Evolutionary conservation across 108 stramenopile species (phyloP).

Genomic region (Hondaea fermentalgiana): DNA sequence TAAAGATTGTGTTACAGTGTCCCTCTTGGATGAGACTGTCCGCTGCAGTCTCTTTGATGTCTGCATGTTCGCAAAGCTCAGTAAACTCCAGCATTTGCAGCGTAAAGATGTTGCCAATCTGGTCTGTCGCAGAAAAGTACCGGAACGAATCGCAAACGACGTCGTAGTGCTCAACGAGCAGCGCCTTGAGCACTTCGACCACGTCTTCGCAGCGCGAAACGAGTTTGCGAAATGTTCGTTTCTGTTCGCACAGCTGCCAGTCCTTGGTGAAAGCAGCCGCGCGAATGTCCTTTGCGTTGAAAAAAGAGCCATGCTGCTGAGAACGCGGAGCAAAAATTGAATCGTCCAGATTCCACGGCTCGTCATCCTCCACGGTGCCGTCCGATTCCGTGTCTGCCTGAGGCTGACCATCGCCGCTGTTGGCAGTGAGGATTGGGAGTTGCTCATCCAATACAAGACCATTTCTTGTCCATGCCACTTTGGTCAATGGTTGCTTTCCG

Average conservation of each 20-base stretch:
- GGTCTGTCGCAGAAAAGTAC: neutral
- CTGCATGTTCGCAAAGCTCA: neutral
- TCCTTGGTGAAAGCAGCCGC: neutral
- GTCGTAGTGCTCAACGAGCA: neutral
- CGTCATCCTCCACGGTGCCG: neutral
- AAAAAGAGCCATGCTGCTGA: neutral
- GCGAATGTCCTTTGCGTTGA: neutral
- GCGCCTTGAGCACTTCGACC: neutral
- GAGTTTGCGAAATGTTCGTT: neutral
- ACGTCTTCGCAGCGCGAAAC: neutral
- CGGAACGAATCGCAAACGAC: neutral
- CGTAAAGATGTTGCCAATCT: neutral
- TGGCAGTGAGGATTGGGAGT: neutral
- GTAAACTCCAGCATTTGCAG: constrained; percentile 14
- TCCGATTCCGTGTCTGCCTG: neutral
- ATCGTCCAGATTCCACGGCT: neutral
- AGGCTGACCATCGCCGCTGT: neutral
- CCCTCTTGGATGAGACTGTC: constrained; percentile 17
- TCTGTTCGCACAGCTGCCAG: constrained; percentile 8
- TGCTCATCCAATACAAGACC: neutral
- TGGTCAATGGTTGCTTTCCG: neutral
- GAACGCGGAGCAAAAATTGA: neutral
- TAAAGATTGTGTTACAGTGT: constrained; percentile 6
- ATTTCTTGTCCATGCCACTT: neutral
- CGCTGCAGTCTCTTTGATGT: constrained; percentile 5